Evolutionary conservation across 2,329 filamentous ascomycete genomes (phyloP).

Genomic region (Aspergillus ochraceus): DNA sequence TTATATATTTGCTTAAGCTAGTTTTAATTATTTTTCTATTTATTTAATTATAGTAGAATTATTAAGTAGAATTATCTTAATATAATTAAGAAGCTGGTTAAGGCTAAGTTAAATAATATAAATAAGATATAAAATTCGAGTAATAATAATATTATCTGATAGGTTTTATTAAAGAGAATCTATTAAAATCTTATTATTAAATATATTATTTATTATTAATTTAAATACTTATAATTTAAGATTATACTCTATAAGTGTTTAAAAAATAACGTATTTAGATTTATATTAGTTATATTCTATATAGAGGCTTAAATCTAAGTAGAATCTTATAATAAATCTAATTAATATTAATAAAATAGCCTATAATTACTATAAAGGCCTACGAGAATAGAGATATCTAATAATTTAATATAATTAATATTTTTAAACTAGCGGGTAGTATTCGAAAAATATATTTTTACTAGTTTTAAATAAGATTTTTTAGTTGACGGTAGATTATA

Average conservation of each 20-base stretch:
- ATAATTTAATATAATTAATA: background rate
- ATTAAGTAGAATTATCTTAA: background rate
- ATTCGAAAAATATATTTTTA: background rate
- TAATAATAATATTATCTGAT: background rate
- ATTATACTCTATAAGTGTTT: background rate
- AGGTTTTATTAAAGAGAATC: background rate
- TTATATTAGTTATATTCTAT: background rate
- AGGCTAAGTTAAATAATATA: background rate
- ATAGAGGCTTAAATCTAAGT: background rate
- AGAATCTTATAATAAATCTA: no score
- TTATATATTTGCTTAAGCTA: background rate
- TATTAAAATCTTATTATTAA: background rate
- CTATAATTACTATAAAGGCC: background rate
- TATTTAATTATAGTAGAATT: background rate
- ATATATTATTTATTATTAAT: background rate
- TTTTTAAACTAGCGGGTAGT: background rate
- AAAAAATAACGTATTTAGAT: background rate
- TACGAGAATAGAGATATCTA: background rate
- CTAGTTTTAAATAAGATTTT: background rate
- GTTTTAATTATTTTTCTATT: background rate
- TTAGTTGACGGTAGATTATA: background rate
- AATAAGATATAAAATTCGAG: background rate
- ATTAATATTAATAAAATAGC: background rate
- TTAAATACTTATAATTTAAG: background rate
- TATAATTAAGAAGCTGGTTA: background rate